phyloP scores from a whole-genome alignment of 306 rosid genomes.

The Gleditsia sinensis region DNA sequence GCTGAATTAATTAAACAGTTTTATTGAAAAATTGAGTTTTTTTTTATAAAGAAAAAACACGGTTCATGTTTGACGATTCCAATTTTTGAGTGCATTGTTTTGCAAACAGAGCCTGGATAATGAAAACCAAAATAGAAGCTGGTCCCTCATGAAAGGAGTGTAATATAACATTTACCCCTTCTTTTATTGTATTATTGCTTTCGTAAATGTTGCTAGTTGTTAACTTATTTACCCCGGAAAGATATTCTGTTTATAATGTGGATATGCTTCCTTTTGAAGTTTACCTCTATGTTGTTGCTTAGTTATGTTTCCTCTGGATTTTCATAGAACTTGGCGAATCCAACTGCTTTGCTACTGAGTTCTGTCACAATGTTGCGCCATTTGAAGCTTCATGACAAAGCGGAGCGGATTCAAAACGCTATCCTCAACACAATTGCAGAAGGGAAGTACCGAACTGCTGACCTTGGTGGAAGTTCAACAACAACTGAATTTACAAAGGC shows the following conservation, averaged over 20 bases:
- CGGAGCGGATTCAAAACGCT: constrained; percentile 78
- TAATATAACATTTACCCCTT: not conserved
- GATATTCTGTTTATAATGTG: not conserved
- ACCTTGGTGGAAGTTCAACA: constrained; percentile 85
- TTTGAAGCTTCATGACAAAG: constrained; percentile 77
- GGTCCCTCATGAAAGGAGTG: not conserved
- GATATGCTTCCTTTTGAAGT: not conserved
- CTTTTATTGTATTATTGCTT: not conserved
- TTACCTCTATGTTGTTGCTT: constrained; percentile 15
- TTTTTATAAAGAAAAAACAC: too few relatives aligned
- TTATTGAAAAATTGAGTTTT: too few relatives aligned
- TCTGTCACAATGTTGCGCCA: constrained; percentile 88
- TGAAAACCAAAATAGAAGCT: not conserved
- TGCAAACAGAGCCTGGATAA: not conserved
- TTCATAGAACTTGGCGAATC: constrained; percentile 88
- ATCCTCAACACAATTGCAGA: constrained; percentile 83
- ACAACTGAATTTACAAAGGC: constrained; percentile 79
- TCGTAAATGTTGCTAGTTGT: not conserved
- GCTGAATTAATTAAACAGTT: too few relatives aligned
- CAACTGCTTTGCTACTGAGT: constrained; percentile 92
- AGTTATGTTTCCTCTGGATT: constrained; percentile 34
- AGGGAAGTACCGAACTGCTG: constrained; percentile 93
- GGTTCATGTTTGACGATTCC: not conserved
- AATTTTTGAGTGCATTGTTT: not conserved
- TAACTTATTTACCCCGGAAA: not conserved